Percentiles rank a stretch among this genome's conserved stretches.
Conservation (phyloP, 2,329 filamentous ascomycete genomes). For the Fusarium sp. region DNA sequence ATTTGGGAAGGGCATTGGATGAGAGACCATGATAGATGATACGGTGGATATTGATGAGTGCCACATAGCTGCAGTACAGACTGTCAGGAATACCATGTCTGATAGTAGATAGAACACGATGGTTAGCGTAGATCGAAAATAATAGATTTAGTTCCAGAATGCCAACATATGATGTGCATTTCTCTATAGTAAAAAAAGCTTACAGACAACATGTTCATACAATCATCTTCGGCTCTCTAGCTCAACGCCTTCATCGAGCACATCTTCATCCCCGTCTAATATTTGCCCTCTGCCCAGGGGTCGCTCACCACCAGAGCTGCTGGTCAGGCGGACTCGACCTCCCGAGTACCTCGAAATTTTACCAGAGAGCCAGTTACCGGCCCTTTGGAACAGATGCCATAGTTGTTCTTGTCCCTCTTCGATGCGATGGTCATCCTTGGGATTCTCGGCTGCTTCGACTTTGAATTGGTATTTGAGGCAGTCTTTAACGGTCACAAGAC, state of each 20-base stretch:
- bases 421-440: slow-evolving; percentile 69
- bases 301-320: slow-evolving; percentile 54
- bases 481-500: slow-evolving; percentile 95
- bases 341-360: slow-evolving; percentile 66
- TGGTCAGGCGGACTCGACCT: slow-evolving; percentile 68
- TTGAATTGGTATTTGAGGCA: slow-evolving; percentile 98
- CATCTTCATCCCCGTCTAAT: slow-evolving; percentile 59
- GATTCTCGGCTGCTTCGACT: slow-evolving; percentile 86
- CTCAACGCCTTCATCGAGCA: slow-evolving; percentile 59
- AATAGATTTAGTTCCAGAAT: slow-evolving; percentile 37
- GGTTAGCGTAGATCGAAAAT: slow-evolving; percentile 16
- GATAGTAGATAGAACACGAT: neutral
- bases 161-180: slow-evolving; percentile 38
- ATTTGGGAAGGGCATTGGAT: slow-evolving; percentile 50
- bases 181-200: slow-evolving; percentile 38
- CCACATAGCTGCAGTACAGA: neutral
- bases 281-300: slow-evolving; percentile 61
- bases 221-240: slow-evolving; percentile 55
- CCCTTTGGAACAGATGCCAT: slow-evolving; percentile 69
- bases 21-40: slow-evolving; percentile 33
- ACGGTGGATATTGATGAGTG: neutral
- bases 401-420: slow-evolving; percentile 73
- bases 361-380: slow-evolving; percentile 70
- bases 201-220: slow-evolving; percentile 8
- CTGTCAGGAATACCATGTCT: neutral